Conservation (phyloP, 2,329 filamentous ascomycete genomes). For the Fusarium nisikadoi region DNA sequence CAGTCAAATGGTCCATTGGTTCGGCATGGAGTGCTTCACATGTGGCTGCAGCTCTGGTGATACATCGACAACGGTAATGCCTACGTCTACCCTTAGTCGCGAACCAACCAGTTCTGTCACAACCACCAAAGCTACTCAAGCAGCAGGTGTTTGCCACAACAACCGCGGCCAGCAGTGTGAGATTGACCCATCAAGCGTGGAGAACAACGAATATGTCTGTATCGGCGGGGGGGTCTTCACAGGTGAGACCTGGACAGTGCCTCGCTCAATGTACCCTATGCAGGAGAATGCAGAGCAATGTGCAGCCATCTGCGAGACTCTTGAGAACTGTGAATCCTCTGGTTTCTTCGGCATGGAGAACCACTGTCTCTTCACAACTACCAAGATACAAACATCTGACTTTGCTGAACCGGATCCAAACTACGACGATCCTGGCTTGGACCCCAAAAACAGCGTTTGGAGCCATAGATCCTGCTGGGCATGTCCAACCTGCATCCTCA, state of each 20-base stretch:
- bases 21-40: neutral
- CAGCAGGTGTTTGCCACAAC: neutral
- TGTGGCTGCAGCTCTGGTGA: neutral
- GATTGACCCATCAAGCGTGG: neutral
- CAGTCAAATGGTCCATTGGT: neutral
- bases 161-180: conserved; percentile 9
- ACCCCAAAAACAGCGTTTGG: conserved; percentile 3
- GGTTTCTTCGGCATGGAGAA: conserved; percentile 5
- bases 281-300: conserved; percentile 15
- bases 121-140: neutral
- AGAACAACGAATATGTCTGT: neutral
- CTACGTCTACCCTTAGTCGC: neutral
- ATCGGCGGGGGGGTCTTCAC: neutral
- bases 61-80: neutral
- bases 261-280: neutral
- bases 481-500: neutral
- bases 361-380: conserved; percentile 7
- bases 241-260: neutral
- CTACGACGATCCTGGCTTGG: neutral
- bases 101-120: neutral
- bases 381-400: neutral
- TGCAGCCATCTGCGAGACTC: conserved; percentile 11
- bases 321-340: conserved; percentile 2
- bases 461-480: conserved; percentile 11
- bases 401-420: neutral